These are phyloP conservation scores for Rhexocercosporidium sp. DNA, from an alignment of 2,329 filamentous ascomycete genomes.

Conservation along the genomic window DNA sequence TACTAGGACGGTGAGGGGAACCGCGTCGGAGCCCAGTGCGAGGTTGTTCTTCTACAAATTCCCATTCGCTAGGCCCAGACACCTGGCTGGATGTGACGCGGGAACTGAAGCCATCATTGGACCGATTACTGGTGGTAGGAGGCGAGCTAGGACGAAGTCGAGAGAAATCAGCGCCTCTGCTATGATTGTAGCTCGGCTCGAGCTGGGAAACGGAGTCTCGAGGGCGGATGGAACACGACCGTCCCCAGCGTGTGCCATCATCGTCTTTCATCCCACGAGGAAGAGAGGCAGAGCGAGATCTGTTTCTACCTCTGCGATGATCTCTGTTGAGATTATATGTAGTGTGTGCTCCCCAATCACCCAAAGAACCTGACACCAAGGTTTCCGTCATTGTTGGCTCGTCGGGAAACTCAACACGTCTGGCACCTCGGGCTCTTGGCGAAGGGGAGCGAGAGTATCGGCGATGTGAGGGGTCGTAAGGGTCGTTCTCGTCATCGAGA, in stretches of 20 bases:
- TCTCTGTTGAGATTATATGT: neutral
- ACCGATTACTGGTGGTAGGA: neutral
- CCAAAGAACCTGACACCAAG: neutral
- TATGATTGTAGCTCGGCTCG: neutral
- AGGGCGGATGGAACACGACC: neutral
- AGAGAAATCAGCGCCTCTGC: neutral
- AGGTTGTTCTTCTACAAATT: neutral
- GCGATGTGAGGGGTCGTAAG: neutral
- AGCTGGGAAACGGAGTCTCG: neutral
- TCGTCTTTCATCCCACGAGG: neutral
- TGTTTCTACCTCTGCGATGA: neutral
- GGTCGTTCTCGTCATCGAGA: neutral
- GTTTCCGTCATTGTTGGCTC: constrained; percentile 1
- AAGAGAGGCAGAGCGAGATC: neutral
- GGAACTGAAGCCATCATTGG: neutral
- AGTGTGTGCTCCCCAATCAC: neutral
- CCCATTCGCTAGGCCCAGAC: no score
- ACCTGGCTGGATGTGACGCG: neutral
- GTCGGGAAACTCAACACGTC: neutral
- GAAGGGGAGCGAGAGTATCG: neutral
- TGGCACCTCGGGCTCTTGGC: neutral
- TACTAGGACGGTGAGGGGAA: neutral
- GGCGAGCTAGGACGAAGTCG: neutral
- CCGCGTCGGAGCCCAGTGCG: neutral
- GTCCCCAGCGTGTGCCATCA: neutral